phyloP scores from a whole-genome alignment of 805 yeast species.

The Metschnikowia chrysomelidarum region DNA sequence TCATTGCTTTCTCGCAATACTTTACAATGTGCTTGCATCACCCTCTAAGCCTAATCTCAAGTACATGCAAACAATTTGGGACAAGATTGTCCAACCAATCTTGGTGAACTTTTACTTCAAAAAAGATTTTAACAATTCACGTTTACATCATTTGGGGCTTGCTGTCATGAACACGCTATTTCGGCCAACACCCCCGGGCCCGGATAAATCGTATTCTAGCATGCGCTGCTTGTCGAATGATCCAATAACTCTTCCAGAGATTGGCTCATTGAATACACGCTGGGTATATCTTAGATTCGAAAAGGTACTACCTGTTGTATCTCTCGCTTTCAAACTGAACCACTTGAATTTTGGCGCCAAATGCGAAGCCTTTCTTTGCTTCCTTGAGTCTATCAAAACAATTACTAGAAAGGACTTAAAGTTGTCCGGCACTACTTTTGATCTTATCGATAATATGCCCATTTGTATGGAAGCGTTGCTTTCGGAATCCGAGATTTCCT shows the following conservation, averaged over 20 bases:
- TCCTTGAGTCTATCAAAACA: slow-evolving; percentile 26
- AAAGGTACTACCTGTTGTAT: slow-evolving; percentile 27
- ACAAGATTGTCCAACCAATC: slow-evolving; percentile 32
- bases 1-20: slow-evolving; percentile 28
- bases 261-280: slow-evolving; percentile 29
- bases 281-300: slow-evolving; percentile 37
- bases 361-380: slow-evolving; percentile 22
- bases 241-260: slow-evolving; percentile 28
- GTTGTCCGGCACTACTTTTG: slow-evolving; percentile 29
- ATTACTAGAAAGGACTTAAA: slow-evolving; percentile 31
- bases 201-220: slow-evolving; percentile 24
- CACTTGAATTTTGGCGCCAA: slow-evolving; percentile 25
- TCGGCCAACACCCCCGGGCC: slow-evolving; percentile 19
- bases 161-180: slow-evolving; percentile 26
- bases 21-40: slow-evolving; percentile 27
- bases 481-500: slow-evolving; percentile 15
- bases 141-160: slow-evolving; percentile 32
- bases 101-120: slow-evolving; percentile 34
- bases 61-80: slow-evolving; percentile 37
- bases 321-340: slow-evolving; percentile 25
- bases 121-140: slow-evolving; percentile 20
- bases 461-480: slow-evolving; percentile 24
- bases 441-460: slow-evolving; percentile 34
- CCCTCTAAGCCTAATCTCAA: slow-evolving; percentile 20
- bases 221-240: slow-evolving; percentile 35